Conservation (phyloP, 2,329 filamentous ascomycete genomes). For the Fusarium sp. region DNA sequence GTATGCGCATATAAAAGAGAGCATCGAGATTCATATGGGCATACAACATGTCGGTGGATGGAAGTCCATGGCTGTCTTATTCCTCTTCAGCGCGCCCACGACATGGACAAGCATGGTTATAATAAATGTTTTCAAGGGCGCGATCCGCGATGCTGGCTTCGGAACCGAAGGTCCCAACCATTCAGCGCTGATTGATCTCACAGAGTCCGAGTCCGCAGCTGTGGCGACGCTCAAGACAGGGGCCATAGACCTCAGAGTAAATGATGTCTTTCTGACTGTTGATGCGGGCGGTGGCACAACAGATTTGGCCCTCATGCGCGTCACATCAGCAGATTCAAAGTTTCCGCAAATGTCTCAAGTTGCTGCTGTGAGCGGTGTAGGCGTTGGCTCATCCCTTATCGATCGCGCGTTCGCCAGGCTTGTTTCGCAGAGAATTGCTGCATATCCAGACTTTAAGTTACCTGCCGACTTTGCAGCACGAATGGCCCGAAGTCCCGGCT, state of each 20-base stretch:
- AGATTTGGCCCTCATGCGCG: conserved; percentile 62
- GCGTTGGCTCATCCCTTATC: conserved; percentile 63
- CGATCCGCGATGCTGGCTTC: conserved; percentile 65
- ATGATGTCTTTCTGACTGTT: conserved; percentile 61
- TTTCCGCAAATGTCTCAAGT: conserved; percentile 55
- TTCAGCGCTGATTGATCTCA: conserved; percentile 60
- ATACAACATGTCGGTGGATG: conserved; percentile 58
- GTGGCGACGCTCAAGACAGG: conserved; percentile 63
- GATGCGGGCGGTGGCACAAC: conserved; percentile 65
- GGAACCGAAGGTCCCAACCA: conserved; percentile 59
- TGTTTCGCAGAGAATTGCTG: conserved; percentile 56
- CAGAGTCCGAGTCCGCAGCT: conserved; percentile 64
- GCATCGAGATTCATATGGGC: conserved; percentile 59
- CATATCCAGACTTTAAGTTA: conserved; percentile 56
- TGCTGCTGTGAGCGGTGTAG: conserved; percentile 60
- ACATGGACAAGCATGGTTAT: conserved; percentile 67
- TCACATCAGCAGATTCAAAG: conserved; percentile 50
- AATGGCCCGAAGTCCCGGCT: conserved; percentile 58
- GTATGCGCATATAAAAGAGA: conserved; percentile 65
- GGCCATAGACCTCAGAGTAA: conserved; percentile 55
- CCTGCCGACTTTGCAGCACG: conserved; percentile 56
- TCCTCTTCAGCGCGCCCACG: conserved; percentile 71
- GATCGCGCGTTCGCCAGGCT: conserved; percentile 60
- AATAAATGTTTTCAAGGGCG: conserved; percentile 66
- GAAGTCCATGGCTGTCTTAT: conserved; percentile 64